phyloP scores from a whole-genome alignment of 805 yeast genomes.

The Cyberlindnera galapagoensis region DNA sequence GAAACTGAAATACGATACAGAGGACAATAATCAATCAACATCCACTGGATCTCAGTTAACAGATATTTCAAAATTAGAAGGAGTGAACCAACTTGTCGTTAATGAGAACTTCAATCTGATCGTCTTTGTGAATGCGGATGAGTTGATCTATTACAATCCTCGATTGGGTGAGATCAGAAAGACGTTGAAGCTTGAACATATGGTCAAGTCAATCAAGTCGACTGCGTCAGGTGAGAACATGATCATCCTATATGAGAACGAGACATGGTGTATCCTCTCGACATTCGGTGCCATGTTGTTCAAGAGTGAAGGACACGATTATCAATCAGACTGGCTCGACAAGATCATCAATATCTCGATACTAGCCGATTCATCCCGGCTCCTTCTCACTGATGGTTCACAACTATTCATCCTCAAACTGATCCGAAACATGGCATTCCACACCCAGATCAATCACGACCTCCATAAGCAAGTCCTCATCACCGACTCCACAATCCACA shows the following conservation, averaged over 20 bases:
- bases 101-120: slow-evolving; percentile 7
- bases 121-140: slow-evolving; percentile 1
- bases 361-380: background rate
- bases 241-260: slow-evolving; percentile 12
- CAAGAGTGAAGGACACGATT: slow-evolving; percentile 11
- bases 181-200: slow-evolving; percentile 3
- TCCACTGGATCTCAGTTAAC: too few relatives aligned
- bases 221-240: slow-evolving; percentile 10
- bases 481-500: slow-evolving; percentile 16
- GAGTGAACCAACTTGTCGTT: slow-evolving; percentile 6
- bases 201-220: slow-evolving; percentile 11
- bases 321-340: slow-evolving; percentile 9
- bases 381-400: slow-evolving; percentile 6
- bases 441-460: slow-evolving; percentile 19
- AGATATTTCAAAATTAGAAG: slow-evolving; percentile 1
- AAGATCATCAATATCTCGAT: slow-evolving; percentile 1
- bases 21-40: background rate
- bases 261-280: slow-evolving; percentile 24
- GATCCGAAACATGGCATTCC: background rate
- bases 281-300: slow-evolving; percentile 23
- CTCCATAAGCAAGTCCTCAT: slow-evolving; percentile 20
- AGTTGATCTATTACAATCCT: slow-evolving; percentile 8
- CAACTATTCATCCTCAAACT: slow-evolving; percentile 5
- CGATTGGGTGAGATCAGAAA: slow-evolving; percentile 3
- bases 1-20: background rate